A percentile compares a stretch with the other conserved stretches of the same genome.
phyloP scores from a whole-genome alignment of 805 yeast species.

The Candida vaughaniae region DNA sequence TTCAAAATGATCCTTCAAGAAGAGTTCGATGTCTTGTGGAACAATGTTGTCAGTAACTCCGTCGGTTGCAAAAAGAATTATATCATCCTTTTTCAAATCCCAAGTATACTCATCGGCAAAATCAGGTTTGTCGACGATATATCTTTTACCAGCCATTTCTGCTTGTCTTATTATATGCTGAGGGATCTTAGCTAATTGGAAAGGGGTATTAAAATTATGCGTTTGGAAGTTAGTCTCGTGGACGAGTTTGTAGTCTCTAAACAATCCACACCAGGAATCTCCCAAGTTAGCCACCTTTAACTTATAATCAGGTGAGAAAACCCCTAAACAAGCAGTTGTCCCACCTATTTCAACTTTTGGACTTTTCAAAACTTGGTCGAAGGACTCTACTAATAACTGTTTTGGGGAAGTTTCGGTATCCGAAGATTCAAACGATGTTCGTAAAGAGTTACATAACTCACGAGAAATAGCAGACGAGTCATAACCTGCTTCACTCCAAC shows the following conservation, averaged over 20 bases:
- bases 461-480: constrained; percentile 87
- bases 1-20: constrained; percentile 55
- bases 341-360: constrained; percentile 84
- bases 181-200: constrained; percentile 85
- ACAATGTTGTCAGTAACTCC: constrained; percentile 88
- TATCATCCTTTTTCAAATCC: constrained; percentile 67
- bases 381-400: constrained; percentile 56
- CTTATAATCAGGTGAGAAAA: constrained; percentile 54
- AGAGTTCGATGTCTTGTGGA: constrained; percentile 67
- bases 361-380: constrained; percentile 47
- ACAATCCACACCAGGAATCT: constrained; percentile 91
- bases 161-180: constrained; percentile 53
- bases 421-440: constrained; percentile 28
- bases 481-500: constrained; percentile 90
- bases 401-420: constrained; percentile 33
- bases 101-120: constrained; percentile 67
- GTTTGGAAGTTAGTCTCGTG: constrained; percentile 74
- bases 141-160: constrained; percentile 53
- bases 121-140: constrained; percentile 67
- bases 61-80: constrained; percentile 86
- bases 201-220: constrained; percentile 89
- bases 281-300: constrained; percentile 80
- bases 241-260: constrained; percentile 62
- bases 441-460: constrained; percentile 65
- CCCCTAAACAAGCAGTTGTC: constrained; percentile 87